Percentiles rank a stretch among this genome's conserved stretches.
These are phyloP conservation scores for Capronia americana DNA, from an alignment of 2,329 filamentous ascomycete genomes.

Conservation along the genomic window DNA sequence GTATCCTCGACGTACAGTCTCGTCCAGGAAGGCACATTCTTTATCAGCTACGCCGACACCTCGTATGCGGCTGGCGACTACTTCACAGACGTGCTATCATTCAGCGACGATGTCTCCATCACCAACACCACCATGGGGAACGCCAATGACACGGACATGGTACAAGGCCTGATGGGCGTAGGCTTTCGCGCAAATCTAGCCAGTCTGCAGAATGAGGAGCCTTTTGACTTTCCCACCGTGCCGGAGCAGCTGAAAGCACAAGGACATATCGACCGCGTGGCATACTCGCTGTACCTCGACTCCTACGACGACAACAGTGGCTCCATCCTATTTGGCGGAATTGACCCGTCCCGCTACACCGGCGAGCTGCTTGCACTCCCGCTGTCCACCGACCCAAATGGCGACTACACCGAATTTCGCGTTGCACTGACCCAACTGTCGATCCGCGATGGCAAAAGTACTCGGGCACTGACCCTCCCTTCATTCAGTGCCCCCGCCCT, in stretches of 20 bases:
- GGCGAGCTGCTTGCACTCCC: conserved; percentile 71
- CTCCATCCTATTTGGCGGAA: conserved; percentile 74
- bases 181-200: conserved; percentile 75
- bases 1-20: conserved; percentile 77
- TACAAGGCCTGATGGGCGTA: conserved; percentile 80
- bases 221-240: conserved; percentile 80
- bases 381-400: conserved; percentile 9
- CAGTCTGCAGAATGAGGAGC: conserved; percentile 95
- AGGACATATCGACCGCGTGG: conserved; percentile 29
- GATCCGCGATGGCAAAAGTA: conserved; percentile 46
- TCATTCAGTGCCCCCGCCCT: conserved; percentile 62
- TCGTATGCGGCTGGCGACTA: conserved; percentile 80
- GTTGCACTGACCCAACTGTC: conserved; percentile 52
- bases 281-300: conserved; percentile 33
- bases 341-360: conserved; percentile 69
- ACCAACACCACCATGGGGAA: conserved; percentile 64
- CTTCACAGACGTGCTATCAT: conserved; percentile 68
- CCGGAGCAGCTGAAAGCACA: conserved; percentile 61
- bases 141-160: conserved; percentile 60
- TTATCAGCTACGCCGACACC: conserved; percentile 85
- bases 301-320: conserved; percentile 23
- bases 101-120: conserved; percentile 60
- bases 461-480: conserved; percentile 50
- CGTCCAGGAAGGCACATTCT: conserved; percentile 66
- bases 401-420: conserved; percentile 62